Evolutionary conservation across 306 rosid species (phyloP).

Genomic region (Oemleria cerasiformis): DNA sequence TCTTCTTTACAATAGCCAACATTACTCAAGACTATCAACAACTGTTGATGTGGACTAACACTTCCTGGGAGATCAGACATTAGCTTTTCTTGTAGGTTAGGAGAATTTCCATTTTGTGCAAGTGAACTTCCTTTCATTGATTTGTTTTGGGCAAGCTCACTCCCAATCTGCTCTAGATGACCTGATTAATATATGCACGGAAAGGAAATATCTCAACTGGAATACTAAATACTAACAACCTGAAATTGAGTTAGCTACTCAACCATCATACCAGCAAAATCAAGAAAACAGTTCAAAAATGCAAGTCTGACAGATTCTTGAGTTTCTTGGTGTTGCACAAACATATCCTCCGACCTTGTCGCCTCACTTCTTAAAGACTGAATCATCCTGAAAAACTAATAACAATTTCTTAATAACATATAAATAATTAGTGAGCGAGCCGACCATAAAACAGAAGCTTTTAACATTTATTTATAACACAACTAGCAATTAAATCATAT

Average conservation of each 20-base stretch:
- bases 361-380: conserved; percentile 77
- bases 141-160: conserved; percentile 59
- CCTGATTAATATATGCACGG: conserved; percentile 43
- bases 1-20: conserved; percentile 96
- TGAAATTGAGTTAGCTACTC: conserved; percentile 21
- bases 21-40: conserved; percentile 85
- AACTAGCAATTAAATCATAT: not conserved
- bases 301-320: conserved; percentile 97
- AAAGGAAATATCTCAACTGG: conserved; percentile 28
- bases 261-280: conserved; percentile 84
- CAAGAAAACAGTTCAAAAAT: conserved; percentile 86
- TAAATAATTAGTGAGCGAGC: not conserved
- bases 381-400: conserved; percentile 66
- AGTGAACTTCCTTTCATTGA: conserved; percentile 51
- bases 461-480: not conserved
- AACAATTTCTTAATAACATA: conserved; percentile 22
- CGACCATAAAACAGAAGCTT: not conserved
- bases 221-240: conserved; percentile 14
- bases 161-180: conserved; percentile 75
- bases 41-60: conserved; percentile 71
- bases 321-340: conserved; percentile 78
- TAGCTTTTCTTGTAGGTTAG: conserved; percentile 47
- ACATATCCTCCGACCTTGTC: conserved; percentile 79
- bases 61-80: conserved; percentile 55
- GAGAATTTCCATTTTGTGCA: conserved; percentile 70